Base-by-base conservation (phyloP, 192 early-diverging fungal genomes). In the Haplosporangium gracile region DNA sequence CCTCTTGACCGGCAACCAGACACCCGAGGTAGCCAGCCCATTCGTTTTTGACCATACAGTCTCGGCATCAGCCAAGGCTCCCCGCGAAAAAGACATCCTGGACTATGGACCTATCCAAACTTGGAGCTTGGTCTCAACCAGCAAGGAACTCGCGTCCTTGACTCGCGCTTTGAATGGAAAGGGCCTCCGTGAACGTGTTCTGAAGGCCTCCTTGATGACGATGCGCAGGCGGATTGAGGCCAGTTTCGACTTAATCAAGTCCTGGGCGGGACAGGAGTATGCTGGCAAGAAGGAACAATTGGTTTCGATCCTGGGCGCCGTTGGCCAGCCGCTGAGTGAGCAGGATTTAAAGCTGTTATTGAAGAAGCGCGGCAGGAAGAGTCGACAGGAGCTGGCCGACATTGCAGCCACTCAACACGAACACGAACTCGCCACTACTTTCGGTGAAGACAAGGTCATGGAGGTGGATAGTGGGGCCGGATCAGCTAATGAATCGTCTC, bases 151-250 rank as follows among this genome's bases (percentile, higher is more conserved):
- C 6, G 78, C 75, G 0, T 80, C 79, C 18, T 18, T 86, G 32
- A 81, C 76, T 9, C 84, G 84, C 18, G 84, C 84, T 0, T 40
- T 86, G 39, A 86, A 86, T 57, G 78, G 55, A 10, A 86, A 86
- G 24, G 84, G 84, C 13, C 26, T 40, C 40, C 84, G 84, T 4
- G 84, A 86, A 34, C 78, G 78, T 22, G 34, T 80, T 1, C 42
- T 86, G 26, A 86, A 86, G 47, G 79, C 84, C 11, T 86, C 84
- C 1, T 18, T 86, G 26, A 36, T 76, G 15, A 74, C 78, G 2
- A 81, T 86, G 79, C 78, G 84, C 18, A 86, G 81, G 72, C 79
- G 81, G 13, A 86, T 86, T 60, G 84, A 86, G 32, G 78, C 53
- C n/a, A 81, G 79, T 39, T 78, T 86, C 43, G 8, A 43, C 15